Evolutionary conservation across 225 moss, liverwort and hornwort genomes (phyloP), one percentile per base, ranked within the genome.

Genomic region (Marchantia polymorpha): DNA sequence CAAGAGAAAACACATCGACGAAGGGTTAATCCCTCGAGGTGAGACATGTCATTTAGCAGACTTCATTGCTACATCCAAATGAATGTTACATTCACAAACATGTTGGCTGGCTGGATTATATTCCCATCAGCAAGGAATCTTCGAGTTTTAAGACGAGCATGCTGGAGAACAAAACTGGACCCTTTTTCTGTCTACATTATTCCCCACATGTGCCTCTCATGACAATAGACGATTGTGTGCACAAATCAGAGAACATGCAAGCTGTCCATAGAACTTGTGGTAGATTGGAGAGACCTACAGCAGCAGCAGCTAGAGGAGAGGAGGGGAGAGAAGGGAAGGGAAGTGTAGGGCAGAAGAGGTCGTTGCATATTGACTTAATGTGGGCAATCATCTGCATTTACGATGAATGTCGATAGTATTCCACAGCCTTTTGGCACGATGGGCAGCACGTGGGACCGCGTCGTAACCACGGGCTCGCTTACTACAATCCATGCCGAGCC

Each of bases 341-440:
- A 66, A 66, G 25, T n/a, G n/a, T n/a, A n/a, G n/a, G n/a, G n/a
- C n/a, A n/a, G n/a, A n/a, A n/a, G n/a, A n/a, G n/a, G n/a, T n/a
- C n/a, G n/a, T n/a, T n/a, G n/a, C n/a, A n/a, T n/a, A n/a, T n/a
- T n/a, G n/a, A n/a, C n/a, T n/a, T n/a, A n/a, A 67, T 12, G 67
- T 67, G 7, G 15, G 67, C 67, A 67, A 26, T 67, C 67, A 30
- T 67, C 67, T 67, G 67, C 67, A 67, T 67, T 65, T 67, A 67
- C 30, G 67, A 30, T 29, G 30, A 0, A 14, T 25, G 14, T 29
- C 25, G 67, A 12, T 67, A 56, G 30, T 67, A 67, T 67, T 67
- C 67, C 67, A 30, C 25, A 29, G 0, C 67, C 31, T 67, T 66
- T 67, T 67, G 25, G 30, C 67, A 67, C 67, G 67, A 67, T 67